Base-by-base conservation (phyloP, 768 basidiomycete species). In the Macrocybe gigantea region DNA sequence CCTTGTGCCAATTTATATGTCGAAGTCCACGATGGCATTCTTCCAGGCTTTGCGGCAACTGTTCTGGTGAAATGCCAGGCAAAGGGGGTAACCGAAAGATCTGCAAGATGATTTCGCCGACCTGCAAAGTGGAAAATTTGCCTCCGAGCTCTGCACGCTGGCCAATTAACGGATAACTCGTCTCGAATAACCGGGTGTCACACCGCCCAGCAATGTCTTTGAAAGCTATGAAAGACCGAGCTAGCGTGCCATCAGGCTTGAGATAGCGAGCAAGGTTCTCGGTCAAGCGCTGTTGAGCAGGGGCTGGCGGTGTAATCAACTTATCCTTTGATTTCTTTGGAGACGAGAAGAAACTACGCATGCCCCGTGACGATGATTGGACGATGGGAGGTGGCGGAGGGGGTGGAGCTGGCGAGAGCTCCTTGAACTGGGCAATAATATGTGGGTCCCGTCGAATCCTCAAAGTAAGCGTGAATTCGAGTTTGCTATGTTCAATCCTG, bases 1-100 rank as follows among this genome's bases (percentile, higher is more conserved):
- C 79, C 69, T 94, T 93, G 60, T 95, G 93, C 93, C 93, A 96
- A 34, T 86, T 85, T 48, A 92, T 83, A 57, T 94, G 87, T 50
- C 90, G 73, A 53, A 98, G 70, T 1, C 95, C 94, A 10, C 89
- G 80, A 56, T 85, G 77, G 57, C 91, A 94, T 59, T 97, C 95
- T 47, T 97, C 94, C 56, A 97, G 70, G 58, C 90, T 93, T 64
- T 93, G 87, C 10, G 95, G 94, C 13, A 97, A 71, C 51, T 90
- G 78, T 38, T 84, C 81, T 13, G 80, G 75, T 33, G 80, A 67
- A 14, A 96, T 70, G 12, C 92, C 91, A n/a, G 90, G 87, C 40
- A 97, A 64, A 2, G 93, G 81, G 0, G 94, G 94, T 8, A 98
- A 69, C 59, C 93, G 76, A 69, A 98, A 94, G 47, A 97, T 68